A percentile compares a stretch with the other conserved stretches of the same genome.
Conservation (phyloP, 352 stramenopile species). For the Phytophthora sojae region DNA sequence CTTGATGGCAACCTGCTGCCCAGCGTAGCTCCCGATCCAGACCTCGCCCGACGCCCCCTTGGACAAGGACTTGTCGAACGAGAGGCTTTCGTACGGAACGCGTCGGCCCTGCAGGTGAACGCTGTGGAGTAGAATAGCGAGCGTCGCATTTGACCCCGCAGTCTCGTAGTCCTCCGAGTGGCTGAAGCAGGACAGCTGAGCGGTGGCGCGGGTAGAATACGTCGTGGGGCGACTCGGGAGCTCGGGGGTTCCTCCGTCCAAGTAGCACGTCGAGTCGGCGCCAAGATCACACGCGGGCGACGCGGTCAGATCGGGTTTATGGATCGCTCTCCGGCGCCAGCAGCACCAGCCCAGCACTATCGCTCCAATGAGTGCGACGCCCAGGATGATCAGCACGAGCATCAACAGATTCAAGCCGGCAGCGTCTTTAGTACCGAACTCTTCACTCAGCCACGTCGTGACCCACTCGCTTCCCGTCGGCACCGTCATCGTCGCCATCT, state of each 20-base stretch:
- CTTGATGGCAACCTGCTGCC: slow-evolving; percentile 52
- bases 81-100: slow-evolving; percentile 30
- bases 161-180: slow-evolving; percentile 18
- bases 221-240: neutral
- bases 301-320: neutral
- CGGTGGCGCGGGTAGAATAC: slow-evolving; percentile 5
- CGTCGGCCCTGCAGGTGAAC: slow-evolving; percentile 30
- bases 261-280: slow-evolving; percentile 1
- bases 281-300: neutral
- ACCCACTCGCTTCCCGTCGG: slow-evolving; percentile 19
- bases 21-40: slow-evolving; percentile 52
- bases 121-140: slow-evolving; percentile 28
- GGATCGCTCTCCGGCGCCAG: slow-evolving; percentile 1
- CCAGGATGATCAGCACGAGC: slow-evolving; percentile 24
- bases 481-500: slow-evolving; percentile 13
- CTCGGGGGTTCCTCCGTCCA: slow-evolving; percentile 10
- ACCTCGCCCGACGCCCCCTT: slow-evolving; percentile 54
- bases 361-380: neutral
- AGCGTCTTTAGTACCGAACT: slow-evolving; percentile 14
- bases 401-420: slow-evolving; percentile 2
- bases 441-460: slow-evolving; percentile 22
- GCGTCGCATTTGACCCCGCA: slow-evolving; percentile 21
- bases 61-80: slow-evolving; percentile 19
- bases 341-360: slow-evolving; percentile 9
- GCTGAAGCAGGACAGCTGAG: slow-evolving; percentile 13